Base-by-base conservation (phyloP, 176 grass and related monocot species). In the Triticum turgidum region DNA sequence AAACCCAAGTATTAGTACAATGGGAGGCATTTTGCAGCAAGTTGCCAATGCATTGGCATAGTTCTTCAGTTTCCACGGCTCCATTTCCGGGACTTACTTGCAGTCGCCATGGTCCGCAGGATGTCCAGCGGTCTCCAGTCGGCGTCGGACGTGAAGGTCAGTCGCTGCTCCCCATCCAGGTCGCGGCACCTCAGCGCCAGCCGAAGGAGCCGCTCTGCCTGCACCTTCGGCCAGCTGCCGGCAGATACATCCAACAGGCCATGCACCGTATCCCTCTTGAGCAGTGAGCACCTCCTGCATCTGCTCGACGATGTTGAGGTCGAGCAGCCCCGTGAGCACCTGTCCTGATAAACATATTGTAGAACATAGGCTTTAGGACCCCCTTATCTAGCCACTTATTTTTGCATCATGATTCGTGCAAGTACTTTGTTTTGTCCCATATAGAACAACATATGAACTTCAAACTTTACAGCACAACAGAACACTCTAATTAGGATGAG, bases 51-150 rank as follows among this genome's bases (percentile, higher is more conserved):
- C 75, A 35, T 77, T 9, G 9, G 35, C 4, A 39, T 7, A 11
- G 11, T 15, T 15, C 11, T 15, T 79, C 52, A 79, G 20, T 33
- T 62, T 15, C 54, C 56, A 59, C 15, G 54, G 15, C 65, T 66
- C 76, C 76, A 84, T 88, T 35, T 84, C 52, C 56, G 5, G 45
- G 88, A 85, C 75, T 39, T 86, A 52, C 61, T 2, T 14, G 49
- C 3, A 13, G 56, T 49, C 9, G 72, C 73, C 85, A 90, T 93
- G 37, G 18, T 39, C 54, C 29, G 80, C 21, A 89, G 41, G 77
- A 89, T 87, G 22, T 86, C 29, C 3, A 89, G 90, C 25, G 74
- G 10, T 9, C 83, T 89, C 90, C 90, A 89, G 21, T 92, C 75
- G 3, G 65, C 14, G 6, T 83, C 85, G 11, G 84, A 86, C 2